Evolutionary conservation across 2,329 filamentous ascomycete genomes (phyloP).

Genomic region (Biscogniauxia marginata): DNA sequence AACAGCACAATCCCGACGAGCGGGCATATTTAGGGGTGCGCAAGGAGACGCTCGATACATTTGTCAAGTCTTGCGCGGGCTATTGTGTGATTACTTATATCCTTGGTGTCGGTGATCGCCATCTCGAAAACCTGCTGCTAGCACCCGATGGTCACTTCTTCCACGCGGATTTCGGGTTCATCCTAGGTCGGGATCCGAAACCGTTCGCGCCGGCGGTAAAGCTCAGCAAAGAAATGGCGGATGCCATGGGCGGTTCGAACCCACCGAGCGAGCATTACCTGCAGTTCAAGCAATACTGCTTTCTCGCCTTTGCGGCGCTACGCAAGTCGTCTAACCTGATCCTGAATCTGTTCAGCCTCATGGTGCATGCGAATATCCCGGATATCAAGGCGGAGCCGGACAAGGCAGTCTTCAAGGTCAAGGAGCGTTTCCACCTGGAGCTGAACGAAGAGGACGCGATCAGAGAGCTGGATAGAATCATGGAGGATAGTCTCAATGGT

Average conservation of each 20-base stretch:
- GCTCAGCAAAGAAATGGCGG: conserved; percentile 95
- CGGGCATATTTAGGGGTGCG: conserved; percentile 79
- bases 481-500: conserved; percentile 86
- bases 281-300: conserved; percentile 93
- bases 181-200: conserved; percentile 93
- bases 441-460: conserved; percentile 91
- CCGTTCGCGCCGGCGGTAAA: conserved; percentile 98
- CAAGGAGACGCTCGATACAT: conserved; percentile 91
- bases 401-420: conserved; percentile 91
- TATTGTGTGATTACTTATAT: conserved; percentile 99
- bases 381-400: conserved; percentile 91
- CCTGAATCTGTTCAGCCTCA: conserved; percentile 90
- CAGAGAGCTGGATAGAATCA: conserved; percentile 80
- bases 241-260: conserved; percentile 88
- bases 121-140: conserved; percentile 91
- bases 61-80: conserved; percentile 91
- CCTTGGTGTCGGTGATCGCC: conserved; percentile 90
- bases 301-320: conserved; percentile 88
- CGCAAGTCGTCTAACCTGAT: conserved; percentile 89
- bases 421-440: conserved; percentile 90
- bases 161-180: conserved; percentile 98
- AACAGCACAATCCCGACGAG: conserved; percentile 85
- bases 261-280: conserved; percentile 71
- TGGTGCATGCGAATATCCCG: conserved; percentile 96
- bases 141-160: conserved; percentile 93